These are phyloP conservation scores for Dovyalis caffra DNA, from an alignment of 345 rosid genomes.

Conservation along the genomic window DNA sequence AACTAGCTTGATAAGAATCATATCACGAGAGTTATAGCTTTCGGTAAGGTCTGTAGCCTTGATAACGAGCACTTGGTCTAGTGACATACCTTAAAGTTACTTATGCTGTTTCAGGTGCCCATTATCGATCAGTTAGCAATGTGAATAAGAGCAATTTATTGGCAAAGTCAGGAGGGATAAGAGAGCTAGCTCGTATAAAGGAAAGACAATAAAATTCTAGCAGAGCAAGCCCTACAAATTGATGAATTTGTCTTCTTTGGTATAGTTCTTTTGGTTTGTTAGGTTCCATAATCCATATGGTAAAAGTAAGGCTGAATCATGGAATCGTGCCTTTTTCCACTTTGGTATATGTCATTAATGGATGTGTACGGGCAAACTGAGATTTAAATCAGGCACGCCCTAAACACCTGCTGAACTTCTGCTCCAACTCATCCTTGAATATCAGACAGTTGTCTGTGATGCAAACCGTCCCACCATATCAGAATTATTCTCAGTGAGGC, in stretches of 20 bases:
- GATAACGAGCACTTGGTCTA: background rate
- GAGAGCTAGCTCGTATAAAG: background rate
- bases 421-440: background rate
- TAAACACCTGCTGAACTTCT: background rate
- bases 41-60: background rate
- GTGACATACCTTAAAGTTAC: background rate
- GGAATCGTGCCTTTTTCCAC: background rate
- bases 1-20: background rate
- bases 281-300: background rate
- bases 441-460: background rate
- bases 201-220: background rate
- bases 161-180: background rate
- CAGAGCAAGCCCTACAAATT: background rate
- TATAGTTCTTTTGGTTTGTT: background rate
- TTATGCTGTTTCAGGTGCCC: background rate
- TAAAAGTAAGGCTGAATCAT: background rate
- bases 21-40: background rate
- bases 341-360: background rate
- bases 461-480: background rate
- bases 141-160: background rate
- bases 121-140: background rate
- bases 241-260: background rate
- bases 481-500: background rate
- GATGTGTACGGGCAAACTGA: background rate
- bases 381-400: background rate